Evolutionary conservation across 1,284 basidiomycete species (phyloP).

Genomic region (Boletus calvinii): DNA sequence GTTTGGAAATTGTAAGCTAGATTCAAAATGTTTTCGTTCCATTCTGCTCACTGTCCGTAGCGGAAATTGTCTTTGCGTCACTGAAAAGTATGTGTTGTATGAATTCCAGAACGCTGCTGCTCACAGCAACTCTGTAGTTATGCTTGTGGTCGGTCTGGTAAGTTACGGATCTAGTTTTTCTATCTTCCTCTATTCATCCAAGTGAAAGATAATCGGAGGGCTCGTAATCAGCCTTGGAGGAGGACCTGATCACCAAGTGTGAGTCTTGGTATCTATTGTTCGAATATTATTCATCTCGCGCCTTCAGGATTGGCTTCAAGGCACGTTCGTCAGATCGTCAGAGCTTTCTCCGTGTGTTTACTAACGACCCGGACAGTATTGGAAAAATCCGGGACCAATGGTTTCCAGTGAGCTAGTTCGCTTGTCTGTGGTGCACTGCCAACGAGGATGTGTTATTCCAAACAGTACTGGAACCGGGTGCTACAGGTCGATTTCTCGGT

Average conservation of each 20-base stretch:
- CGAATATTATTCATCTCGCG: slow-evolving; percentile 50
- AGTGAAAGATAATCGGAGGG: slow-evolving; percentile 57
- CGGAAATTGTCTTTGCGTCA: slow-evolving; percentile 24
- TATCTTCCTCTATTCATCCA: slow-evolving; percentile 55
- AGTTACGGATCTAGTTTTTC: slow-evolving; percentile 41
- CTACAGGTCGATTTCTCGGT: slow-evolving; percentile 53
- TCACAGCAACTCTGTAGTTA: slow-evolving; percentile 3
- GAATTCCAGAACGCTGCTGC: neutral
- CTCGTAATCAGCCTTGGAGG: slow-evolving; percentile 58
- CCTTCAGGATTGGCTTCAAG: slow-evolving; percentile 39
- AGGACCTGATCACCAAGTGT: slow-evolving; percentile 46
- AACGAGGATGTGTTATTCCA: slow-evolving; percentile 41
- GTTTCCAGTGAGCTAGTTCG: slow-evolving; percentile 19
- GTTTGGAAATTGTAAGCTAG: slow-evolving; percentile 64
- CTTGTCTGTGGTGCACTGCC: slow-evolving; percentile 27
- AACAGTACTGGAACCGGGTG: slow-evolving; percentile 33
- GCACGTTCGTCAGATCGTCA: neutral
- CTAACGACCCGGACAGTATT: slow-evolving; percentile 16
- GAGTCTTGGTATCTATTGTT: slow-evolving; percentile 43
- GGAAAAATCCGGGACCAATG: slow-evolving; percentile 24
- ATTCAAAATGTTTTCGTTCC: neutral
- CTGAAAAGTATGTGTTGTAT: slow-evolving; percentile 23
- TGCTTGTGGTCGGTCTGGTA: slow-evolving; percentile 35
- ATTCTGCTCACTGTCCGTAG: slow-evolving; percentile 24
- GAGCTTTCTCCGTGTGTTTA: neutral